phyloP scores from a whole-genome alignment of 176 grass and related monocot genomes.

The Bolboschoenus planiculmis region DNA sequence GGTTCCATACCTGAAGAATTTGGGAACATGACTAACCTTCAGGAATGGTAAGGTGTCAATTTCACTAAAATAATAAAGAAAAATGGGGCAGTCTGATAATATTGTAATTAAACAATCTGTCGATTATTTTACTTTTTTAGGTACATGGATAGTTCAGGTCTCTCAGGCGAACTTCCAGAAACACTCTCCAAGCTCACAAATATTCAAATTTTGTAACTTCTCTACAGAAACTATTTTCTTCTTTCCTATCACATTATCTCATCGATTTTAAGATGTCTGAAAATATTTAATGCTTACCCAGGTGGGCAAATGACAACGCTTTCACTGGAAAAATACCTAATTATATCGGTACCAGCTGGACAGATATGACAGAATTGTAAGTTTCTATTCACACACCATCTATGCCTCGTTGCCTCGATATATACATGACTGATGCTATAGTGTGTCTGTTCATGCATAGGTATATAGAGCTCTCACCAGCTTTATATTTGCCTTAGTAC shows the following conservation, averaged over 20 bases:
- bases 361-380: slow-evolving; percentile 49
- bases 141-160: slow-evolving; percentile 63
- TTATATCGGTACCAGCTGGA: slow-evolving; percentile 50
- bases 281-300: slow-evolving; percentile 13
- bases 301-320: slow-evolving; percentile 57
- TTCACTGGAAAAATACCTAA: slow-evolving; percentile 76
- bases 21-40: slow-evolving; percentile 51
- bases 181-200: slow-evolving; percentile 50
- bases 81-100: not conserved
- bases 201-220: slow-evolving; percentile 31
- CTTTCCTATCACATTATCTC: not conserved
- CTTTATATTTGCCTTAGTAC: not conserved
- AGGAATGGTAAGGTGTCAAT: slow-evolving; percentile 33
- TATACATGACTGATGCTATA: not conserved
- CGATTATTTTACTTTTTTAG: slow-evolving; percentile 26
- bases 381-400: not conserved
- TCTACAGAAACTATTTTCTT: not conserved
- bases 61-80: not conserved
- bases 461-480: not conserved
- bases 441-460: not conserved
- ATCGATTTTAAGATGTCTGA: slow-evolving; percentile 22
- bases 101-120: not conserved
- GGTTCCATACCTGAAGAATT: slow-evolving; percentile 64
- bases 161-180: slow-evolving; percentile 49
- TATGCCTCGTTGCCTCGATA: not conserved